These are phyloP conservation scores for Dittrichia graveolens DNA, from an alignment of 129 eudicot species.

Conservation along the genomic window DNA sequence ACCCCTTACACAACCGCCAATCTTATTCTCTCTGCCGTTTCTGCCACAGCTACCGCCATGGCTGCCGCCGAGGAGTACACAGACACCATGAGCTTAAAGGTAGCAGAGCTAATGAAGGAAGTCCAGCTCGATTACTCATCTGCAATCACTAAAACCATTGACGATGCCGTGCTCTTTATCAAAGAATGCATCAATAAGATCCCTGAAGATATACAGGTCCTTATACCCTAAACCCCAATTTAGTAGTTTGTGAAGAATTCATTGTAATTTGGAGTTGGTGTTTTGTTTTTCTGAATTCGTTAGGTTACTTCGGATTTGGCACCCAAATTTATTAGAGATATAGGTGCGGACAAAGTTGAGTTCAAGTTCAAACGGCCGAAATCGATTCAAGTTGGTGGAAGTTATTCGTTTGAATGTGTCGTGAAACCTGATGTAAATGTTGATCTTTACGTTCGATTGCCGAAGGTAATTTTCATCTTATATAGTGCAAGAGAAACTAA, in stretches of 20 bases:
- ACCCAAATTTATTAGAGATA: slow-evolving; percentile 72
- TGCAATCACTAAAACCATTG: slow-evolving; percentile 40
- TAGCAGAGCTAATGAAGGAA: slow-evolving; percentile 75
- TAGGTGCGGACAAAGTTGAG: slow-evolving; percentile 90
- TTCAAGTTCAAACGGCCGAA: slow-evolving; percentile 76
- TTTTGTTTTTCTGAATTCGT: not conserved
- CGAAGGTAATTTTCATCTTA: slow-evolving; percentile 61
- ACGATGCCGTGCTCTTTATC: slow-evolving; percentile 56
- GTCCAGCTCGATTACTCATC: slow-evolving; percentile 68
- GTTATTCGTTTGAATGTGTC: slow-evolving; percentile 67
- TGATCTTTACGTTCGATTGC: slow-evolving; percentile 72
- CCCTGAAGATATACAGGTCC: slow-evolving; percentile 66
- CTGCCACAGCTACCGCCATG: slow-evolving; percentile 28
- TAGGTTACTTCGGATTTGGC: slow-evolving; percentile 83
- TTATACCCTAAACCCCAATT: slow-evolving; percentile 35
- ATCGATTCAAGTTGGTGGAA: slow-evolving; percentile 69
- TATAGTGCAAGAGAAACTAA: not conserved
- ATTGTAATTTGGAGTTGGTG: not conserved
- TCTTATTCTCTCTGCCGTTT: slow-evolving; percentile 27
- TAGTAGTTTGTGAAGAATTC: not conserved
- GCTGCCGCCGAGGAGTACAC: slow-evolving; percentile 39
- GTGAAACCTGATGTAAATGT: slow-evolving; percentile 76
- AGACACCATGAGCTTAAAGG: slow-evolving; percentile 57
- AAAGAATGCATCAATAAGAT: slow-evolving; percentile 50
- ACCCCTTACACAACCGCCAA: slow-evolving; percentile 30